Evolutionary conservation across 305 asterid genomes (phyloP).

Genomic region (Lippia alba): DNA sequence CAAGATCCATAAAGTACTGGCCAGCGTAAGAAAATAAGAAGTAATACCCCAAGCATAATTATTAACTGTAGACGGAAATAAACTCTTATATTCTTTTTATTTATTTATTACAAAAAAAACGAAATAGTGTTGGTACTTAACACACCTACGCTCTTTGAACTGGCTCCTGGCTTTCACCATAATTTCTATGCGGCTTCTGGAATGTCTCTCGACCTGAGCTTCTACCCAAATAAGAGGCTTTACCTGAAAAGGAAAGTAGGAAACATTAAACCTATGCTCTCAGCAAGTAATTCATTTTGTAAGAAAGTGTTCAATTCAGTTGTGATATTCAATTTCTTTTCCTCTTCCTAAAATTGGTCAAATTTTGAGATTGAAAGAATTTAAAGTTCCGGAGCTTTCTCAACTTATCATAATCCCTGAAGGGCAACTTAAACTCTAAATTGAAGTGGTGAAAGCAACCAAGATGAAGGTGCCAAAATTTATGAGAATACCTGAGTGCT

Average conservation of each 20-base stretch:
- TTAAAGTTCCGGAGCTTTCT: background rate
- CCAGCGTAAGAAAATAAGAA: conserved; percentile 5
- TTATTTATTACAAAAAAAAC: no score
- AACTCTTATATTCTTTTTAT: no score
- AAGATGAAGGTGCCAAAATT: conserved; percentile 9
- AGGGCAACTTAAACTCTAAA: conserved; percentile 18
- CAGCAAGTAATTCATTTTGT: background rate
- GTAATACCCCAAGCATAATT: background rate
- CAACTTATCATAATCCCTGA: background rate
- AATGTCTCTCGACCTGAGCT: conserved; percentile 96
- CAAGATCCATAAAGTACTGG: conserved; percentile 23
- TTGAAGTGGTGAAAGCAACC: conserved; percentile 25
- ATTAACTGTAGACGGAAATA: no score
- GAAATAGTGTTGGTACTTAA: background rate
- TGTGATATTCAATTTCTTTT: no score
- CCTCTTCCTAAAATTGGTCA: background rate
- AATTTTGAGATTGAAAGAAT: background rate
- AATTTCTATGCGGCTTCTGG: conserved; percentile 89
- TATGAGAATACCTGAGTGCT: conserved; percentile 76
- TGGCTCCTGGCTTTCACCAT: conserved; percentile 94
- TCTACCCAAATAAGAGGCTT: conserved; percentile 98
- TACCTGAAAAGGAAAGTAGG: conserved; percentile 80
- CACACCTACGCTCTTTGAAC: conserved; percentile 97
- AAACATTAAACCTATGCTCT: background rate
- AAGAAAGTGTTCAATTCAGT: background rate